Percentiles rank a stretch among this genome's conserved stretches.
phyloP scores from a whole-genome alignment of 2,329 filamentous ascomycete genomes.

The Colletotrichum sp. region DNA sequence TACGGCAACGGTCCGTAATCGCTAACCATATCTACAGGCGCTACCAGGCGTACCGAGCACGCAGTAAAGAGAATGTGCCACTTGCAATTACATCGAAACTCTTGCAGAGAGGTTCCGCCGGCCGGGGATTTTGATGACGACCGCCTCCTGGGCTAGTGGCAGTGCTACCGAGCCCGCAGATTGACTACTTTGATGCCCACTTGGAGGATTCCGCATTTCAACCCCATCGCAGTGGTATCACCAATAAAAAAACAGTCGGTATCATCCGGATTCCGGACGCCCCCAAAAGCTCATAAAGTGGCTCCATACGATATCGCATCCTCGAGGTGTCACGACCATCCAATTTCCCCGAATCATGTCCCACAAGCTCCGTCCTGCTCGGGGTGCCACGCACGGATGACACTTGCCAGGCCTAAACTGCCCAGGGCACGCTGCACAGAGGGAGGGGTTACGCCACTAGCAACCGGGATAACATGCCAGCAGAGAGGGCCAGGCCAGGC shows the following conservation, averaged over 20 bases:
- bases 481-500: slow-evolving; percentile 2
- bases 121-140: slow-evolving; percentile 20
- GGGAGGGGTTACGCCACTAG: neutral
- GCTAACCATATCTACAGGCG: neutral
- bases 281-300: slow-evolving; percentile 2
- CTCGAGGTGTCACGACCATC: slow-evolving; percentile 3
- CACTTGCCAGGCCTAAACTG: neutral
- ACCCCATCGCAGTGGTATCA: neutral
- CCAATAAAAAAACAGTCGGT: slow-evolving; percentile 7
- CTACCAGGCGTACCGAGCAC: neutral
- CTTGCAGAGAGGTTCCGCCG: neutral
- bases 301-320: neutral
- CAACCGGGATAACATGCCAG: slow-evolving; percentile 1
- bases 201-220: neutral
- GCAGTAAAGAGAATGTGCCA: neutral
- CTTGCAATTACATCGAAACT: slow-evolving; percentile 2
- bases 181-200: slow-evolving; percentile 4
- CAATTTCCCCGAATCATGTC: slow-evolving; percentile 22
- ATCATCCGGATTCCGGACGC: slow-evolving; percentile 20
- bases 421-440: neutral
- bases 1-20: neutral
- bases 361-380: slow-evolving; percentile 9
- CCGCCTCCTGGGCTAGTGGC: slow-evolving; percentile 12
- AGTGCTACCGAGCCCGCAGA: slow-evolving; percentile 9
- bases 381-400: slow-evolving; percentile 13